phyloP scores from a whole-genome alignment of 345 rosid genomes.

The Xanthoceras sorbifolium region DNA sequence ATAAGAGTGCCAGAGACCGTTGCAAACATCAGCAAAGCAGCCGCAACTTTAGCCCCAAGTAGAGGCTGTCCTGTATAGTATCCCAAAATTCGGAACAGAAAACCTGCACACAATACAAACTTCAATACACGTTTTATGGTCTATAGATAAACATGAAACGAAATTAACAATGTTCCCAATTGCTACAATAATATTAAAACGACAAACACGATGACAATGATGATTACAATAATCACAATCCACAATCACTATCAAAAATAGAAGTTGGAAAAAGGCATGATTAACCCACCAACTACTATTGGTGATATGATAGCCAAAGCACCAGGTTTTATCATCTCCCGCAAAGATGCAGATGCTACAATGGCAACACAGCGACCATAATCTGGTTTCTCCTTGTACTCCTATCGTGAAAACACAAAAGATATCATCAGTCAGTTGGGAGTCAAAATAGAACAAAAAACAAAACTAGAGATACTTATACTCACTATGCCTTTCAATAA shows the following conservation, averaged over 20 bases:
- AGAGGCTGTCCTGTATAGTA: too few relatives aligned
- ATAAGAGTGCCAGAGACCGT: too few relatives aligned
- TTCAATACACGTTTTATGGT: too few relatives aligned
- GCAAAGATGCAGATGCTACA: constrained; percentile 93
- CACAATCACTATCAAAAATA: neutral
- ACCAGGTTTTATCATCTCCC: constrained; percentile 98
- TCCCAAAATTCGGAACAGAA: too few relatives aligned
- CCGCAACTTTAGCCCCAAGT: too few relatives aligned
- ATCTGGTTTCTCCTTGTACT: constrained; percentile 95
- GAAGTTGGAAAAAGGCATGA: neutral
- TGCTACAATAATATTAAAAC: neutral
- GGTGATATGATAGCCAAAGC: constrained; percentile 93
- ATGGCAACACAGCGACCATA: constrained; percentile 98
- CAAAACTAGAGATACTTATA: constrained; percentile 4
- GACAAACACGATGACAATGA: neutral
- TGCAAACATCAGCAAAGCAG: too few relatives aligned
- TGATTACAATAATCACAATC: neutral
- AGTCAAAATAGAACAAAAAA: neutral
- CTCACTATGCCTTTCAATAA: constrained; percentile 98
- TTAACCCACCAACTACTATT: constrained; percentile 64
- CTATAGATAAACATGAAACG: constrained; percentile 74
- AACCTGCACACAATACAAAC: too few relatives aligned
- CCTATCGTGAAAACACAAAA: constrained; percentile 44
- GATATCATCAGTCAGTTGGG: constrained; percentile 4
- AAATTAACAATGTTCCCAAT: constrained; percentile 12